Evolutionary conservation across 148 eudicot species (phyloP), one percentile per base, ranked within the genome.

Genomic region (Chenopodium suecicum): DNA sequence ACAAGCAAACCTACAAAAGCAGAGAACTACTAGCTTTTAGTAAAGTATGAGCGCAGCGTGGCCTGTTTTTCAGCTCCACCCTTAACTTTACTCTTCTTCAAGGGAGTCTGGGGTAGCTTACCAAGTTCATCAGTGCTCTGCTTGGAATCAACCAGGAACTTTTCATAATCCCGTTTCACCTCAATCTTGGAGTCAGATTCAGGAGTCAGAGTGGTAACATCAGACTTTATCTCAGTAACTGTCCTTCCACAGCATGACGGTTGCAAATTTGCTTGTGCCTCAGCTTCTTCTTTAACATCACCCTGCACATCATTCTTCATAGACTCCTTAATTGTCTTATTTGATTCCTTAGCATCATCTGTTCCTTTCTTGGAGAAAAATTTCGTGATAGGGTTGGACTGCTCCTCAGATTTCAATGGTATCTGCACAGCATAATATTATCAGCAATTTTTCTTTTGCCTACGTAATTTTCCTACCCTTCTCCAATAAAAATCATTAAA

Each of bases 31-130:
- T 87, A 88, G 87, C 84, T 79, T 91, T 88, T 94, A 41, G 85
- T 86, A 76, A 92, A 92, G 82, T 84, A 94, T 31, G 97, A 92
- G 78, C 89, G 78, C n/a, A 92, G 83, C 4, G 98, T 92, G 9
- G 91, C 84, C 70, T 96, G 98, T 81, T 90, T 90, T 70, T 87
- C 90, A 86, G 81, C 82, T 14, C 87, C 85, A 23, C 89, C 78
- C 68, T 79, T 81, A 48, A 65, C 32, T 48, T 85, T 89, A 47
- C 83, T 84, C 82, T 88, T 92, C 90, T 91, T 94, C 62, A 64
- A 74, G 17, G 91, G 91, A 74, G 87, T 90, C 2, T 73, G 66
- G 69, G 58, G 77, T 16, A 76, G 78, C 79, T 84, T 81, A 69
- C 82, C 79, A 54, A 65, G 74, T 82, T 82, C 77, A 29, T 76